phyloP scores from a whole-genome alignment of 2,329 filamentous ascomycete genomes.

The Ramularia endophylla region DNA sequence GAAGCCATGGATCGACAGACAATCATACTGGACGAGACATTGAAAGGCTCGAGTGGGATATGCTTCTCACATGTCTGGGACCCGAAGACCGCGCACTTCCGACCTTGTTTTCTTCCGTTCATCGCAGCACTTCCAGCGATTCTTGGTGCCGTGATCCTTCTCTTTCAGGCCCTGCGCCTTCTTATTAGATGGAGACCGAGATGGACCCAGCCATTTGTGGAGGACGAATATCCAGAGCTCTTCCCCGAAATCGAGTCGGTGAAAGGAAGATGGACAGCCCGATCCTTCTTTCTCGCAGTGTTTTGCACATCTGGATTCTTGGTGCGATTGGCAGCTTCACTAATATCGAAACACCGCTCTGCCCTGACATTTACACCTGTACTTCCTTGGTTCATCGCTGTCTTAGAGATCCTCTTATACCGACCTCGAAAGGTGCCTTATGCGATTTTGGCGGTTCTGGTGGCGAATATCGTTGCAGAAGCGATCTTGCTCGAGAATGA shows the following conservation, averaged over 20 bases:
- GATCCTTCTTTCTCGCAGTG: slow-evolving; percentile 14
- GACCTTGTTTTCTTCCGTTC: slow-evolving; percentile 36
- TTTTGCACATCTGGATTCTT: slow-evolving; percentile 16
- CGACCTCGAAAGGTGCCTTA: slow-evolving; percentile 26
- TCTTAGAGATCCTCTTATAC: slow-evolving; percentile 19
- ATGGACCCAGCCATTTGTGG: slow-evolving; percentile 50
- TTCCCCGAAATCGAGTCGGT: slow-evolving; percentile 23
- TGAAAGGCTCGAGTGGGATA: slow-evolving; percentile 1
- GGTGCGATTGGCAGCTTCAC: slow-evolving; percentile 14
- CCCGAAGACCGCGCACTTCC: slow-evolving; percentile 33
- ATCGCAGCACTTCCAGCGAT: slow-evolving; percentile 34
- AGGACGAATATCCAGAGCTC: slow-evolving; percentile 31
- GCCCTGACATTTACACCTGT: slow-evolving; percentile 10
- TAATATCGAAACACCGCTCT: neutral
- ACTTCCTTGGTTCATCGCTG: slow-evolving; percentile 21
- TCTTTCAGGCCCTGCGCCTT: slow-evolving; percentile 31
- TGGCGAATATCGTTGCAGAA: slow-evolving; percentile 19
- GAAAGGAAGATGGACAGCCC: slow-evolving; percentile 26
- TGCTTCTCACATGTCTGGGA: slow-evolving; percentile 30
- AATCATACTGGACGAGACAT: neutral
- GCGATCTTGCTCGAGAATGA: slow-evolving; percentile 21
- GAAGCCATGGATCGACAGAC: too few species aligned
- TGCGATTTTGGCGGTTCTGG: slow-evolving; percentile 19
- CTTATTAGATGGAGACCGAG: slow-evolving; percentile 35
- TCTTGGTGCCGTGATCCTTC: slow-evolving; percentile 32